Base-by-base conservation (phyloP, 768 basidiomycete species). In the Termitomyces sp. region DNA sequence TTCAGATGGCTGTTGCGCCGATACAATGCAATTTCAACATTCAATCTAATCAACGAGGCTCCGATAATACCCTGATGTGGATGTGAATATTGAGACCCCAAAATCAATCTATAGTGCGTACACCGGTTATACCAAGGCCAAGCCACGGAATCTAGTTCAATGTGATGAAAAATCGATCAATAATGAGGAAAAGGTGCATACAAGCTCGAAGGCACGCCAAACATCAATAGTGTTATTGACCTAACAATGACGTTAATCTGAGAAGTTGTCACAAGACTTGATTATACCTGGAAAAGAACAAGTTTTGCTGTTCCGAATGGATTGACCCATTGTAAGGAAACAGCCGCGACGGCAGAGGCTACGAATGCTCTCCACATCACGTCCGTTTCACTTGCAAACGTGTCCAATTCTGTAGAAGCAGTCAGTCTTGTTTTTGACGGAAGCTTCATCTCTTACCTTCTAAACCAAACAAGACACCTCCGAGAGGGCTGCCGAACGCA, bases 301-400 rank as follows among this genome's bases (percentile, higher is more conserved):
- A 94, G 79, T 65, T 93, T 93, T 22, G 88, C 85, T 13, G 88
- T 92, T 34, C 88, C 87, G 68, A 94, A 95, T 0, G 93, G 93
- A 65, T 95, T 88, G 47, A 94, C 80, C 69, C 87, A 86, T 69
- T 93, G 89, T 53, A 96, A 71, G 0, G 89, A 81, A n/a, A 92
- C 84, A 1, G 92, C 91, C 0, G 93, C 93, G 52, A 94, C 82
- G 50, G 88, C 90, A 7, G 91, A 93, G 16, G 91, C 92, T 55
- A 92, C 92, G 68, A 96, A 96, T n/a, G 87, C 91, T 56, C 85
- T 79, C 88, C 88, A 89, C 80, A 89, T 84, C 30, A 89, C 88
- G 62, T 92, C 89, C 3, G 86, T 85, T 59, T 87, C 86, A 63
- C 82, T 84, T 18, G 85, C 81, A 65, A 87, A 87, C 1, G 83